Base-by-base conservation (phyloP, 2,329 filamentous ascomycete species). In the Epichloe gansuensis region DNA sequence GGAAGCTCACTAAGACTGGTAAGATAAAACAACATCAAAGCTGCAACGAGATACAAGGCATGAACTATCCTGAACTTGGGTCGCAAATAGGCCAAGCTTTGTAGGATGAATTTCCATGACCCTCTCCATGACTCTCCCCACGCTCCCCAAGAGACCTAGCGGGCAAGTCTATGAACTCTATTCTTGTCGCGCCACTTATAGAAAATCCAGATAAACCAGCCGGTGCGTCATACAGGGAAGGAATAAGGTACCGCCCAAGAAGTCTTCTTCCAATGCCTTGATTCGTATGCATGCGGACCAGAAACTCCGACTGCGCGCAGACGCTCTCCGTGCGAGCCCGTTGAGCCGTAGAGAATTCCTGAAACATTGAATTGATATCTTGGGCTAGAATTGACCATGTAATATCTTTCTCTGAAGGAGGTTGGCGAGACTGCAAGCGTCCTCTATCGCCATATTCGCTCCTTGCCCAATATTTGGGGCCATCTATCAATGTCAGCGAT, bases 381-480 rank as follows among this genome's bases (percentile, higher is more conserved):
- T 25, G 15, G 31, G 39, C 17, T 11, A 34, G 35, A 13, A 50
- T 35, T 17, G 46, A 9, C 45, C 48, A 7, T 17, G 12, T 21
- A 34, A 21, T 7, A 47, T 12, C 28, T 38, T 42, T 34, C 41
- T 31, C n/a, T 38, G 46, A 4, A 60, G 43, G 5, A 53, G 23
- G 7, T 57, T 60, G 15, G 56, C 44, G 13, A 60, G 45, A 1
- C 50, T 55, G 4, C 56, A 57, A 2, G 52, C 56, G 34, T 56
- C 55, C 25, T 59, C 57, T 17, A 60, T 57, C 11, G 57, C 57
- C 54, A 56, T 52, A 38, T 60, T 60, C 34, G 55, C 57, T 4
- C 58, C 58, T 31, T 60, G 58, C 4, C 58, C 58, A 3, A 57
- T 55, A 44, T 56, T 58, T 31, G 56, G 55, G 9, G 55, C 53